Evolutionary conservation across 2,329 filamentous ascomycete species (phyloP).

Genomic region (Fusarium haematococcum): DNA sequence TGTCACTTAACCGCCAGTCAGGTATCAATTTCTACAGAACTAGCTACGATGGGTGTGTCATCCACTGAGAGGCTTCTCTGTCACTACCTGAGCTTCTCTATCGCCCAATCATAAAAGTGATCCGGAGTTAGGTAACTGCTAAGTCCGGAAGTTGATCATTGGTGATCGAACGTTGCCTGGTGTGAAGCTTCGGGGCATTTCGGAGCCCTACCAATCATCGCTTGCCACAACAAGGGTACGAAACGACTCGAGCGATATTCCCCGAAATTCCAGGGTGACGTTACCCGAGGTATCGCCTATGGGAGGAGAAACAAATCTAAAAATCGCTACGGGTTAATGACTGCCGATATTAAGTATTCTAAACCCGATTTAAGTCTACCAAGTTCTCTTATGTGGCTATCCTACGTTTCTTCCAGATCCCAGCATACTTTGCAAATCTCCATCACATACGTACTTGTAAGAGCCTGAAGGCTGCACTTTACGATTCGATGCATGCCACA

Average conservation of each 20-base stretch:
- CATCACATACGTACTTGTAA: background rate
- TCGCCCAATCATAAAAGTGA: too few species aligned
- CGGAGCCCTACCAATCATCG: background rate
- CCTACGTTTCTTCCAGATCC: background rate
- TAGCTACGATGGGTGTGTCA: too few species aligned
- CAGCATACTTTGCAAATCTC: background rate
- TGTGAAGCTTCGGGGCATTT: background rate
- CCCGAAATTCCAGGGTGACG: background rate
- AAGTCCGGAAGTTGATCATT: background rate
- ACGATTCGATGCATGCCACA: background rate
- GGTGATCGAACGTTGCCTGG: background rate
- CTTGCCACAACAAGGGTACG: background rate
- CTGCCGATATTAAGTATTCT: background rate
- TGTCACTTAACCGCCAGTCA: too few species aligned
- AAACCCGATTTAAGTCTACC: background rate
- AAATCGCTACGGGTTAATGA: background rate
- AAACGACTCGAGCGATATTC: background rate
- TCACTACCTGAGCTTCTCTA: too few species aligned
- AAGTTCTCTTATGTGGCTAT: background rate
- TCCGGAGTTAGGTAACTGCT: background rate
- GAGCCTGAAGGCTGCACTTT: background rate
- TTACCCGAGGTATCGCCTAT: background rate
- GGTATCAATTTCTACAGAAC: background rate
- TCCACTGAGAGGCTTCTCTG: background rate
- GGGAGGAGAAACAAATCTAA: background rate